A percentile compares a stretch with the other conserved stretches of the same genome.
These are phyloP conservation scores for Leccinum boreale DNA, from an alignment of 768 basidiomycete genomes.

Conservation along the genomic window DNA sequence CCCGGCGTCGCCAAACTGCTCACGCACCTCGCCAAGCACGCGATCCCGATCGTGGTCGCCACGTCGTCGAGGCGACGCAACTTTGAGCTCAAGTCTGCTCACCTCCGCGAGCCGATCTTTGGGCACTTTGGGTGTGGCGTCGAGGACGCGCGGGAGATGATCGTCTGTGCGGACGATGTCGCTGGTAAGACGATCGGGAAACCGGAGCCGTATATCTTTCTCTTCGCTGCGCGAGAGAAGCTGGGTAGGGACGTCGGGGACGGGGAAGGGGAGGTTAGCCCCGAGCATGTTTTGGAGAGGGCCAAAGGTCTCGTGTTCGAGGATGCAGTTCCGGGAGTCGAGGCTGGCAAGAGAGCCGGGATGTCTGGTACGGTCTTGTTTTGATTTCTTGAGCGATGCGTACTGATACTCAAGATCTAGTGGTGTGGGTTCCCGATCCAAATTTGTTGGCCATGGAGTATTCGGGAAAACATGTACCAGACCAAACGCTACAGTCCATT, in stretches of 20 bases:
- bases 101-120: constrained; percentile 56
- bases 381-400: not conserved
- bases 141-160: constrained; percentile 36
- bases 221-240: constrained; percentile 62
- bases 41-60: constrained; percentile 77
- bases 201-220: constrained; percentile 79
- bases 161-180: constrained; percentile 75
- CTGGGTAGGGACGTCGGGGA: constrained; percentile 56
- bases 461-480: constrained; percentile 48
- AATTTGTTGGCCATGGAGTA: constrained; percentile 56
- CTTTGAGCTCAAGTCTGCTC: constrained; percentile 62
- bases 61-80: constrained; percentile 70
- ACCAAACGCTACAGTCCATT: constrained; percentile 58
- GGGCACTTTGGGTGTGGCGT: constrained; percentile 29
- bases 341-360: constrained; percentile 79
- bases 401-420: constrained; percentile 35
- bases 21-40: constrained; percentile 62
- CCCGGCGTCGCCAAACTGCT: constrained; percentile 71
- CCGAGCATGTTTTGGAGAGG: constrained; percentile 45
- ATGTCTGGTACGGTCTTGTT: constrained; percentile 64
- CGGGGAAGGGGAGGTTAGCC: constrained; percentile 31
- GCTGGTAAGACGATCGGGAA: constrained; percentile 60
- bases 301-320: constrained; percentile 76
- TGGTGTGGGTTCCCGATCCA: constrained; percentile 82
- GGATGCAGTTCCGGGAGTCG: constrained; percentile 73